Base-by-base conservation (phyloP, 345 rosid genomes). In the Aquilaria malaccensis region DNA sequence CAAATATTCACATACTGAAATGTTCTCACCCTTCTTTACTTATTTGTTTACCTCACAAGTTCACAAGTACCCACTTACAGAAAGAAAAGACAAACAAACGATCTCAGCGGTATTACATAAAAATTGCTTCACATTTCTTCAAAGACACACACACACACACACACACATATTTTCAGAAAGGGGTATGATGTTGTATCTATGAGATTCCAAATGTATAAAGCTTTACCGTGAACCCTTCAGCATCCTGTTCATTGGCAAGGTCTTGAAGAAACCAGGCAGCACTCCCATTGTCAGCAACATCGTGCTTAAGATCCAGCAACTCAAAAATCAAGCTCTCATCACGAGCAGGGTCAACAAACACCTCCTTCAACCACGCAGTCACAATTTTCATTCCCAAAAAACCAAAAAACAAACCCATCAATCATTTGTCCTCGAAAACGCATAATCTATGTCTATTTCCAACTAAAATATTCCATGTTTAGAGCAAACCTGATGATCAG, bases 301-400 rank as follows among this genome's bases (percentile, higher is more conserved):
- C 91, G 60, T 63, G 65, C 79, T 92, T 89, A 62, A 75, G 77
- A 56, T 92, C 98, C 50, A 88, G 50, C 4, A 88, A 77, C 89
- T 92, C 96, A 60, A 86, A 76, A 37, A 85, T 69, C 78, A 92
- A 88, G 82, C 96, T 92, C 75, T 88, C 90, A 53, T 92, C 92
- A 5, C 95, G 86, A 1, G 83, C 67, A 56, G 87, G 95, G 73
- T 88, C 96, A 67, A 67, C 87, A 74, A 83, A 86, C 13, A 77
- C 92, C 78, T 91, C 98, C 96, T 91, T 75, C 70, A 63, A 66
- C 51, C 69, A 72, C 46, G 32, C 67, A 65, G 13, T 73, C 77
- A 59, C 73, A 41, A 7, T 73, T 22, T 66, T 70, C 43, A 52
- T 54, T 37, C 10, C 46, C 11, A 43, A 58, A 31, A 50, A 54